A percentile compares a stretch with the other conserved stretches of the same genome.
Conservation (phyloP, 2,329 filamentous ascomycete genomes). For the Calonectria pauciramosa region DNA sequence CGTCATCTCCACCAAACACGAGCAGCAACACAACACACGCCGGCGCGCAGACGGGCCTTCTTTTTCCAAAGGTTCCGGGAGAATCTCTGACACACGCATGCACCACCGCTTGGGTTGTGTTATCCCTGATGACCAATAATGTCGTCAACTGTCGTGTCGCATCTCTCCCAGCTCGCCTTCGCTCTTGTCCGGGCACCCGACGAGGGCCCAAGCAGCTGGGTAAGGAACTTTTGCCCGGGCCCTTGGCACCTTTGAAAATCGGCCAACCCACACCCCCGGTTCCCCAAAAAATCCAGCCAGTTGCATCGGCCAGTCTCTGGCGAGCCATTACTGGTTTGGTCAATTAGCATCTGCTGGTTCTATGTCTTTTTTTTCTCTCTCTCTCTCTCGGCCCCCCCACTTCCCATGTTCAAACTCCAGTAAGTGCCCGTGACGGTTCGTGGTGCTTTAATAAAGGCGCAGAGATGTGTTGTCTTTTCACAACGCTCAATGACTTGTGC, state of each 20-base stretch:
- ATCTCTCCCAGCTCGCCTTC: background rate
- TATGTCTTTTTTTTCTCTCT: background rate
- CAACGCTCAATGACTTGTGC: background rate
- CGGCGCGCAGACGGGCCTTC: background rate
- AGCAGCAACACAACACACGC: background rate
- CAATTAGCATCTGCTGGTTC: background rate
- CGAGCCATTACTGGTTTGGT: conserved; percentile 12
- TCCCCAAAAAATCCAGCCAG: conserved; percentile 12
- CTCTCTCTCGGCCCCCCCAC: background rate
- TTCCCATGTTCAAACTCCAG: background rate
- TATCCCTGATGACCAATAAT: conserved; percentile 13
- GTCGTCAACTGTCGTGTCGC: background rate
- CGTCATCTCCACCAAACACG: conserved; percentile 13
- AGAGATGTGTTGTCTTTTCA: background rate
- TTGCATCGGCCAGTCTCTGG: background rate
- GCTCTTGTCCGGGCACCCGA: conserved; percentile 12
- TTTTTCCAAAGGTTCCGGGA: conserved; percentile 4
- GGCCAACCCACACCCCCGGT: conserved; percentile 25
- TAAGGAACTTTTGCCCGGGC: conserved; percentile 46
- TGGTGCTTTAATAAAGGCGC: background rate
- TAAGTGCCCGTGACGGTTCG: background rate
- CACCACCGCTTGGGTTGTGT: conserved; percentile 2
- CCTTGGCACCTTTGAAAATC: conserved; percentile 47
- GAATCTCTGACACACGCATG: conserved; percentile 13
- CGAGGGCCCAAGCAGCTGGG: conserved; percentile 29